Percentiles rank a stretch among this genome's conserved stretches.
Evolutionary conservation across 768 basidiomycete genomes (phyloP).

Genomic region (Lactarius hengduanensis): DNA sequence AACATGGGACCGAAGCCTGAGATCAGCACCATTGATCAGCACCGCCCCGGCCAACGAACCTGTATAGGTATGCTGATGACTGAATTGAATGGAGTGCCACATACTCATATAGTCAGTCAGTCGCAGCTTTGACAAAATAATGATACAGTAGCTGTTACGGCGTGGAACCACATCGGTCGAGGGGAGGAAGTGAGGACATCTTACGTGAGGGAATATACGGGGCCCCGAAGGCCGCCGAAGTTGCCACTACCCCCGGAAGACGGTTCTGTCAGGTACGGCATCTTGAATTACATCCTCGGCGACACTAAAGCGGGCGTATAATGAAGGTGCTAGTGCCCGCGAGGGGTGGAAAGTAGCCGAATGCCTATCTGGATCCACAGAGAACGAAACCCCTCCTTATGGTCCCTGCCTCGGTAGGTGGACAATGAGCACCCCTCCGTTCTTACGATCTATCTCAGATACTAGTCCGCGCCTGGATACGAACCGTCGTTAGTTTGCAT

Average conservation of each 20-base stretch:
- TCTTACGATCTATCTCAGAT: constrained; percentile 4
- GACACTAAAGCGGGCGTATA: not conserved
- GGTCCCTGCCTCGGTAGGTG: not conserved
- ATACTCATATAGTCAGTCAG: not conserved
- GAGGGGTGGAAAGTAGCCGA: not conserved
- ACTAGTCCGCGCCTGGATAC: constrained; percentile 6
- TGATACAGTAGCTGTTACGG: not conserved
- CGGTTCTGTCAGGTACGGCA: too few species aligned
- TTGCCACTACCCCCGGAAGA: not conserved
- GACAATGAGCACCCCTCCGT: not conserved
- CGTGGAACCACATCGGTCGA: not conserved
- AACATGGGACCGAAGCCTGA: not conserved
- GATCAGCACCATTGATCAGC: not conserved
- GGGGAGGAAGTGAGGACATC: not conserved
- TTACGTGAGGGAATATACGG: too few species aligned
- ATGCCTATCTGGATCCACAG: not conserved
- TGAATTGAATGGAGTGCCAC: not conserved
- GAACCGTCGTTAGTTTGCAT: not conserved
- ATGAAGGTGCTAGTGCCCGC: not conserved
- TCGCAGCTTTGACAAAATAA: not conserved
- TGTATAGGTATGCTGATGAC: not conserved
- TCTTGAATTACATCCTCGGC: not conserved
- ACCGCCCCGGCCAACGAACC: not conserved
- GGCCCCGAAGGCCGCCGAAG: not conserved
- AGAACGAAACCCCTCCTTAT: not conserved